phyloP scores from a whole-genome alignment of 805 yeast genomes.

The Ogataea zsoltii region DNA sequence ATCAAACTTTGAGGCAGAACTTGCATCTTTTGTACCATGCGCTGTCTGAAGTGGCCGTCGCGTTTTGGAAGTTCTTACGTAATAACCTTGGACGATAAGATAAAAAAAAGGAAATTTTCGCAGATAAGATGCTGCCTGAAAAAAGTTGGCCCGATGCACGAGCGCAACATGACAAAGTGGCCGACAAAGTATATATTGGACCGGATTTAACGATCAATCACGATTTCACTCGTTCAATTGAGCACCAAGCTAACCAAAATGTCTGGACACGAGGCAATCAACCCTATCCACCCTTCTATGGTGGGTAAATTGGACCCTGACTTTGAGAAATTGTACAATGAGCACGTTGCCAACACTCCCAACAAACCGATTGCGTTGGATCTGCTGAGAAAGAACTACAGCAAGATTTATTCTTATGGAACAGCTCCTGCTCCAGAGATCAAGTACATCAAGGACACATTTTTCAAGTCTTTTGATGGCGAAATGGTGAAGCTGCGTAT shows the following conservation, averaged over 20 bases:
- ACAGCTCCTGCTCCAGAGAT: constrained; percentile 28
- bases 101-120: not conserved
- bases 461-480: constrained; percentile 29
- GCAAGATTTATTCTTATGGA: constrained; percentile 28
- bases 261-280: constrained; percentile 19
- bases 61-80: not conserved
- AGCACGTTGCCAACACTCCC: constrained; percentile 28
- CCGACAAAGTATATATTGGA: not conserved
- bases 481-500: constrained; percentile 22
- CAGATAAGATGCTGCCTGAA: not conserved
- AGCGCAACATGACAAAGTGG: not conserved
- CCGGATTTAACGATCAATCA: no score
- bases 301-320: constrained; percentile 28
- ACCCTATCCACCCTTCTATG: constrained; percentile 23
- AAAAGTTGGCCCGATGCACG: not conserved
- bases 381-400: constrained; percentile 23
- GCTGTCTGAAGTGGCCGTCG: not conserved
- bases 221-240: no score
- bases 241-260: not conserved
- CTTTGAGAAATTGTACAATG: constrained; percentile 26
- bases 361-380: constrained; percentile 22
- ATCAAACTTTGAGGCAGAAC: no score
- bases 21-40: not conserved
- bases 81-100: not conserved
- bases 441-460: constrained; percentile 15